Percentiles rank a stretch among this genome's conserved stretches.
Conservation (phyloP, 129 eudicot species). For the Saposhnikovia divaricata region DNA sequence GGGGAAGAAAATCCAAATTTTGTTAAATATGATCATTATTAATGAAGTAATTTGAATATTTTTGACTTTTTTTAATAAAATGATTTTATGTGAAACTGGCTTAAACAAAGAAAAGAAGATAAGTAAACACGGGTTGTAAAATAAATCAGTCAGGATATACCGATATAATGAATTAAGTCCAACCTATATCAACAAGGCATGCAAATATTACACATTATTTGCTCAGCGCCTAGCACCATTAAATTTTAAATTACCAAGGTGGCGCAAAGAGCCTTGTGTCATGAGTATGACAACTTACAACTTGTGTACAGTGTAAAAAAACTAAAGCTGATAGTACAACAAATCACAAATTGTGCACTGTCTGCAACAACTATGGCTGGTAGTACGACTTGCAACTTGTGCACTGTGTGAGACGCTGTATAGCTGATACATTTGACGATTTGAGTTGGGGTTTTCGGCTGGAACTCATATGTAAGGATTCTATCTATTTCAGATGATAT, state of each 20-base stretch:
- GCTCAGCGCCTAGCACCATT: not conserved
- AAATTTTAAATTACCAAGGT: too few relatives aligned
- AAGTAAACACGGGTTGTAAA: not conserved
- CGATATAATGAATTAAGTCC: too few relatives aligned
- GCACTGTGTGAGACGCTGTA: not conserved
- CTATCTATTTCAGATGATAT: not conserved
- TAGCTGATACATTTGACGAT: not conserved
- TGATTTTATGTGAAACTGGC: too few relatives aligned
- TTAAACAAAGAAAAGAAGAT: not conserved
- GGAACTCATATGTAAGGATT: not conserved
- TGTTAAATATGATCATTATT: too few relatives aligned
- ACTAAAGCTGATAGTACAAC: not conserved
- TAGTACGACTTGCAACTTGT: not conserved
- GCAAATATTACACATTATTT: not conserved
- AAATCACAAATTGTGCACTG: not conserved
- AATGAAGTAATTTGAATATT: too few relatives aligned
- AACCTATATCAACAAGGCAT: not conserved
- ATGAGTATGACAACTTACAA: too few relatives aligned
- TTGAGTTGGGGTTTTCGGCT: not conserved
- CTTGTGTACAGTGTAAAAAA: not conserved
- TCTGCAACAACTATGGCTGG: not conserved
- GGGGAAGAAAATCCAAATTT: too few relatives aligned
- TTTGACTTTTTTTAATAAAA: too few relatives aligned
- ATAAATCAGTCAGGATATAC: too few relatives aligned
- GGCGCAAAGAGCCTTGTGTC: too few relatives aligned